Conservation (phyloP, 129 eudicot genomes). For the Chrysanthemum seticuspe region DNA sequence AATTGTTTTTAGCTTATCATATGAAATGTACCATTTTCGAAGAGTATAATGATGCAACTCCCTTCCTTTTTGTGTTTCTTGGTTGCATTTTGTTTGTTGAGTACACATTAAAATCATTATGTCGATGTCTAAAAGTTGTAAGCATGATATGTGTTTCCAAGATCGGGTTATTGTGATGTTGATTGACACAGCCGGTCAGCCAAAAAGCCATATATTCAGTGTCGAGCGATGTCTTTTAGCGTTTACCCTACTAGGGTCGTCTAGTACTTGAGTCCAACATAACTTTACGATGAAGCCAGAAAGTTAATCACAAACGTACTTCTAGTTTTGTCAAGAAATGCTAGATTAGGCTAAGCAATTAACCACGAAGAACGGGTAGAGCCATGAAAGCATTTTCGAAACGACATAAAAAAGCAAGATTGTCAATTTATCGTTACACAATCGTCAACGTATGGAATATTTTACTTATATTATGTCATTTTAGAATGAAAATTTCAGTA, state of each 20-base stretch:
- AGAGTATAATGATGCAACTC: slow-evolving; percentile 4
- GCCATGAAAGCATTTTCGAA: background rate
- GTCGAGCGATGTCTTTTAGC: slow-evolving; percentile 13
- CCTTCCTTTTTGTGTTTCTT: slow-evolving; percentile 4
- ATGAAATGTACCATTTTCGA: background rate
- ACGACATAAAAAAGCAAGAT: background rate
- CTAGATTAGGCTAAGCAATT: background rate
- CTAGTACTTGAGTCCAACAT: background rate
- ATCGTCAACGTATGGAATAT: too few relatives aligned
- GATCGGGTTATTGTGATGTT: slow-evolving; percentile 7
- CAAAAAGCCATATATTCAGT: background rate
- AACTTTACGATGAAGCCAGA: slow-evolving; percentile 14
- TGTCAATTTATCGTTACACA: background rate
- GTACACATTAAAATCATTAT: background rate
- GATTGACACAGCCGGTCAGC: background rate
- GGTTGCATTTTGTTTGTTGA: background rate
- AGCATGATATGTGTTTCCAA: background rate
- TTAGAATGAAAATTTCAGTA: too few relatives aligned
- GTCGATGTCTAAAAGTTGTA: background rate
- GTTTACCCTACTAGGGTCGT: background rate
- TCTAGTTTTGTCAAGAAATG: slow-evolving; percentile 7
- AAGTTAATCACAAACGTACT: background rate
- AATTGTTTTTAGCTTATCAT: background rate
- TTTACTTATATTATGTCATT: too few relatives aligned
- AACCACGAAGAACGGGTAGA: background rate